Base-by-base conservation (phyloP, 805 yeast species). In the Ogataea pilisensis region DNA sequence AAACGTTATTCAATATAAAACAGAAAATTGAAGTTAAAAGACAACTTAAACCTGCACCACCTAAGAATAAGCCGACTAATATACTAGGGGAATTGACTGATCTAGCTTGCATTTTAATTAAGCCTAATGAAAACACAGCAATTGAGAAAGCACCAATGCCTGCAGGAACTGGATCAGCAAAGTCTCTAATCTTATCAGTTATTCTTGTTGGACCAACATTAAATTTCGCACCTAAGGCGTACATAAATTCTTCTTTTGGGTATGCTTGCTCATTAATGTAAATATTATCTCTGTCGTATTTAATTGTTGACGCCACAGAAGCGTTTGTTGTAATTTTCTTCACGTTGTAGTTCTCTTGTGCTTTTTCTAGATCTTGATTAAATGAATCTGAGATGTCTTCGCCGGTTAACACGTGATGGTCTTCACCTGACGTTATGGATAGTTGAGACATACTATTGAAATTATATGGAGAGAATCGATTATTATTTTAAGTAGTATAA, bases 171-270 rank as follows among this genome's bases (percentile, higher is more conserved):
- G 81, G 78, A 49, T 73, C 73, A 12, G 66, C 73, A 40, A 53
- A 60, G 18, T 54, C 53, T 25, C 53, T 45, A 14, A 53, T 25
- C 12, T 56, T 46, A 17, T 50, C 22, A 8, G 65, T 58, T 14
- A 42, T 49, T 31, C 48, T 53, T 38, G 63, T 50, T 28, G 63
- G 53, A 37, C 78, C 72, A 5, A 76, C 67, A 37, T 69, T 69
- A 42, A 73, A 61, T 8, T 66, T 66, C 51, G 85, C 85, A 12
- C 83, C 85, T 54, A 81, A 80, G 2, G 86, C 88, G 26, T 67
- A 66, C 49, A 77, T 60, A 47, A 82, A 72, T 41, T 82, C 89
- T 22, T 68, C 68, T 39, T 75, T 70, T 41, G 68, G 66, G 58
- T 76, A 73, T 20, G 65, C 60, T 31, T 59, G 54, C 38, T 66